These are phyloP conservation scores for Botryotinia narcissicola DNA, from an alignment of 2,329 filamentous ascomycete genomes.

Conservation along the genomic window DNA sequence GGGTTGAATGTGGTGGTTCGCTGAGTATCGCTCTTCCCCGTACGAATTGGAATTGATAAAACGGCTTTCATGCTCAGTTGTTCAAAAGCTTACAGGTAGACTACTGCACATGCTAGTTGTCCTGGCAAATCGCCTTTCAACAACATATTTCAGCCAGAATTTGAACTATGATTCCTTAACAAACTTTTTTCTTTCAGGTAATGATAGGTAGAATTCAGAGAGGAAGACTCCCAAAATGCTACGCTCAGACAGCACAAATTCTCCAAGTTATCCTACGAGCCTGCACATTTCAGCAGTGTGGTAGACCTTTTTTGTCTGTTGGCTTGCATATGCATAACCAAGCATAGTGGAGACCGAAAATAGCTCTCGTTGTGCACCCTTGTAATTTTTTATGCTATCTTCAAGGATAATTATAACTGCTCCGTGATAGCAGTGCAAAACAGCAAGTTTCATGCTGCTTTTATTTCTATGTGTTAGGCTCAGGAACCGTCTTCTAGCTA, in stretches of 20 bases:
- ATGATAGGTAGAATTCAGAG: background rate
- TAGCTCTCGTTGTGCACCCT: constrained; percentile 18
- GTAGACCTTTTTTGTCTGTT: constrained; percentile 15
- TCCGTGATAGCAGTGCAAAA: constrained; percentile 15
- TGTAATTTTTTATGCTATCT: constrained; percentile 10
- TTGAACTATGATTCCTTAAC: background rate
- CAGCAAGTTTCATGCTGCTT: constrained; percentile 13
- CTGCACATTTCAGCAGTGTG: constrained; percentile 20
- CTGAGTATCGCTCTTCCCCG: constrained; percentile 16
- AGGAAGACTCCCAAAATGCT: background rate
- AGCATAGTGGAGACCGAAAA: constrained; percentile 15
- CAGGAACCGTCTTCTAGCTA: constrained; percentile 7
- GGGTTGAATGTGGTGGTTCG: constrained; percentile 7
- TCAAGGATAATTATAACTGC: constrained; percentile 5
- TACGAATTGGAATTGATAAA: constrained; percentile 10
- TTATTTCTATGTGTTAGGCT: constrained; percentile 2
- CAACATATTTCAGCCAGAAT: background rate
- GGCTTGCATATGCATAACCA: constrained; percentile 20
- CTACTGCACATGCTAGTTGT: constrained; percentile 7
- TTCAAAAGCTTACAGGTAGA: background rate
- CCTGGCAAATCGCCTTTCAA: background rate
- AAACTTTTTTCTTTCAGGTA: constrained; percentile 1
- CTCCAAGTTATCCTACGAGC: background rate
- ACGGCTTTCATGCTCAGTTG: constrained; percentile 13
- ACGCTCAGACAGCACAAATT: constrained; percentile 5